Evolutionary conservation across 169 alveolate genomes (phyloP), one percentile per base, ranked within the genome.

Genomic region (Eimeria acervulina): DNA sequence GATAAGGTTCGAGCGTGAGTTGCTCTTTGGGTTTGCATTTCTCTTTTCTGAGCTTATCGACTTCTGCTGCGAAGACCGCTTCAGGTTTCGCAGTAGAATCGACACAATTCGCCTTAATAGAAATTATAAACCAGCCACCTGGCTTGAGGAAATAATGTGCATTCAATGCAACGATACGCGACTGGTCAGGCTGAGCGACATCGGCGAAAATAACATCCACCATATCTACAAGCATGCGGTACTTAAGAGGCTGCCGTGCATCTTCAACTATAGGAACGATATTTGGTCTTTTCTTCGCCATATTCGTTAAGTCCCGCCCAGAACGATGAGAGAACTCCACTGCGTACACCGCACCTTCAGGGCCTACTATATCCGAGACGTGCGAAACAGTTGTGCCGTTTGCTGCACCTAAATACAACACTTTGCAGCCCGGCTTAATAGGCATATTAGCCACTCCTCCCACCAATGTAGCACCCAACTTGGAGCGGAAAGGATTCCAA

Each of bases 401-500:
- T 51, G 95, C 93, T 31, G 92, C 89, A 17, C 98, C 99, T 91
- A 99, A 96, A 97, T 99, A 99, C 88, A 99, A 98, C 33, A 99
- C 99, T 97, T 99, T 99, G 61, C 99, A 95, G 47, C 99, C 99
- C 15, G 99, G 99, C 96, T 98, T 98, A 78, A 99, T 99, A 68
- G 99, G 99, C 99, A 99, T 99, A 93, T 99, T 98, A 31, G 99
- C 99, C 70, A 99, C 99, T 52, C 99, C 99, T 13, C 96, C 99
- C 94, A 99, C 98, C 76, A 99, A 98, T 47, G 99, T 98, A 21
- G 99, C 99, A 31, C 99, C 99, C 68, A 99, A 97, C 98, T 99
- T 99, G 4, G 99, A 99, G 89, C 99, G 98, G 97, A 99, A 99
- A 1, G 99, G 99, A 96, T 99, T 99, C 99, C 99, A 99, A 84